Percentiles rank a stretch among this genome's conserved stretches.
Conservation (phyloP, 1,284 basidiomycete genomes). For the Sanghuangporus baumii region DNA sequence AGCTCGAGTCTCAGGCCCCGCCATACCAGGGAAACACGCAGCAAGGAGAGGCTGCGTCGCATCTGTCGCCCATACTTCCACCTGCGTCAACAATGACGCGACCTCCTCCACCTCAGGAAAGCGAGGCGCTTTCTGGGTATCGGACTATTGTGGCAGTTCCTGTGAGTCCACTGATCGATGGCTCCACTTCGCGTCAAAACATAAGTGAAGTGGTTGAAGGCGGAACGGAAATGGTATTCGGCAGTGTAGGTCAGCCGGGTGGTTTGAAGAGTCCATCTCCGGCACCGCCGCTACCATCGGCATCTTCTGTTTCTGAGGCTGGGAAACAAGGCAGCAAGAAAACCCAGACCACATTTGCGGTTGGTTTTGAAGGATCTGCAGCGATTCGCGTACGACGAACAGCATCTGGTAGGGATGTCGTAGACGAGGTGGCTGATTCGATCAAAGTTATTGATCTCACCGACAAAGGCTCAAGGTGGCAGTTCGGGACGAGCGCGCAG, state of each 20-base stretch:
- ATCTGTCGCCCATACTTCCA: constrained; percentile 17
- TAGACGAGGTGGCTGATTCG: constrained; percentile 18
- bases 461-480: constrained; percentile 40
- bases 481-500: constrained; percentile 47
- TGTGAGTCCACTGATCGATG: constrained; percentile 15
- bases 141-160: constrained; percentile 15
- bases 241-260: constrained; percentile 37
- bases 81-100: constrained; percentile 16
- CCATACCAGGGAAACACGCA: background rate
- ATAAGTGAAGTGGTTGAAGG: constrained; percentile 7
- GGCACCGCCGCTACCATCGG: constrained; percentile 10
- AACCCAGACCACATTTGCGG: background rate
- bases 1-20: background rate
- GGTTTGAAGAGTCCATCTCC: constrained; percentile 29
- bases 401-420: background rate
- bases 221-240: constrained; percentile 39
- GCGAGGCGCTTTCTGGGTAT: constrained; percentile 24
- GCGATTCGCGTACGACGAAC: constrained; percentile 7
- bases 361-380: constrained; percentile 10
- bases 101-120: constrained; percentile 24
- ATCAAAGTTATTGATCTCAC: constrained; percentile 32
- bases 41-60: background rate
- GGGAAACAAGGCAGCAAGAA: background rate
- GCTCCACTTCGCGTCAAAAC: constrained; percentile 21
- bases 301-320: background rate